Conservation (phyloP, 169 alveolate species). For the Plasmodium vinckei region DNA sequence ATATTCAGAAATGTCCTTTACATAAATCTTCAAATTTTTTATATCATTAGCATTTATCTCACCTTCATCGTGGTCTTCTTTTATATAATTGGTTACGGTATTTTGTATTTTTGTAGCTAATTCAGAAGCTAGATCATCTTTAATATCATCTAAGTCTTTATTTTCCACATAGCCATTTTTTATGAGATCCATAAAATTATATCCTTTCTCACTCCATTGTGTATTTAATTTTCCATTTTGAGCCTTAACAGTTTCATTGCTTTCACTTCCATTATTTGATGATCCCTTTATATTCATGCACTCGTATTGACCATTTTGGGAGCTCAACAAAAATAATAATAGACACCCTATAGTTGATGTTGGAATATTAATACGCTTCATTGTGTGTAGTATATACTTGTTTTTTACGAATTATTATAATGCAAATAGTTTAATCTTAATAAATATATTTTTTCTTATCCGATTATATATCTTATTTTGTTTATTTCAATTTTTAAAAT, state of each 20-base stretch:
- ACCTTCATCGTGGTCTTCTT: constrained; percentile 22
- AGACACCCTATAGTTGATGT: constrained; percentile 15
- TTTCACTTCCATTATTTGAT: neutral
- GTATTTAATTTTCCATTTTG: constrained; percentile 11
- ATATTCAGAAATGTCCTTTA: constrained; percentile 35
- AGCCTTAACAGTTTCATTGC: neutral
- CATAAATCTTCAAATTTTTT: constrained; percentile 41
- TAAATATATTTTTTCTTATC: too few relatives aligned
- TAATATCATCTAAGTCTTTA: constrained; percentile 44
- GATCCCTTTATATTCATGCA: constrained; percentile 27
- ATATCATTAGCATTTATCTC: constrained; percentile 17
- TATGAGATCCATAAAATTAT: constrained; percentile 30
- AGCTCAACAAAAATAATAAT: constrained; percentile 28
- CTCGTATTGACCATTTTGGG: constrained; percentile 21
- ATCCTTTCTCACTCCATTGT: constrained; percentile 51
- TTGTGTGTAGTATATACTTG: neutral
- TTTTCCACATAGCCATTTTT: constrained; percentile 42
- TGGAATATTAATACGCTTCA: constrained; percentile 21
- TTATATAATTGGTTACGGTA: constrained; percentile 17
- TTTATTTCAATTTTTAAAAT: too few relatives aligned
- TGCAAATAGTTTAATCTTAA: too few relatives aligned
- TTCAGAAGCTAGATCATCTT: constrained; percentile 59
- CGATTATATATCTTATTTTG: too few relatives aligned
- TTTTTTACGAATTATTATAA: too few relatives aligned
- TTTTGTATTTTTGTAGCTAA: constrained; percentile 50